Evolutionary conservation across 2,329 filamentous ascomycete genomes (phyloP).

Genomic region (Exophiala dermatitidis): DNA sequence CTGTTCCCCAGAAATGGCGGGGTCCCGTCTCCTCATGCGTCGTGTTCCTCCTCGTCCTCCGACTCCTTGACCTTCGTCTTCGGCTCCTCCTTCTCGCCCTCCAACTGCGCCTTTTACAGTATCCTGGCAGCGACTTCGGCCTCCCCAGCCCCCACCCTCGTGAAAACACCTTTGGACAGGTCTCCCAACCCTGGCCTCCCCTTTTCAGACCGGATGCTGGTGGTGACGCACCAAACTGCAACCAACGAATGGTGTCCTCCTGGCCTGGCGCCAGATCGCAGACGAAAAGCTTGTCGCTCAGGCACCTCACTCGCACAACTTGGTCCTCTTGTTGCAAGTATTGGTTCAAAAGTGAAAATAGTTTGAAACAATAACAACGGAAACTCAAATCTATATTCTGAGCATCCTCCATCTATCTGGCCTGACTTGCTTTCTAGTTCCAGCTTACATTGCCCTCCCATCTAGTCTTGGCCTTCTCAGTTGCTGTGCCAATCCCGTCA

Average conservation of each 20-base stretch:
- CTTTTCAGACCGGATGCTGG: not conserved
- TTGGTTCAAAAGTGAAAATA: not conserved
- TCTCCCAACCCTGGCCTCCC: not conserved
- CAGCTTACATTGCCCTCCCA: too few species aligned
- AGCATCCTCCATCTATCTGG: not conserved
- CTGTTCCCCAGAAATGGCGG: not conserved
- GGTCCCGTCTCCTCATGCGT: not conserved
- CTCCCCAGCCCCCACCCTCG: not conserved
- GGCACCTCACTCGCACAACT: slow-evolving; percentile 2
- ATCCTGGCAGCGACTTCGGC: slow-evolving; percentile 6
- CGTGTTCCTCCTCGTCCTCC: not conserved
- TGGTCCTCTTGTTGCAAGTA: not conserved
- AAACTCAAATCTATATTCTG: not conserved
- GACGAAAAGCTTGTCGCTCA: not conserved
- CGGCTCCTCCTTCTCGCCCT: not conserved
- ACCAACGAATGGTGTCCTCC: not conserved
- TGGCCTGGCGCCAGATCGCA: not conserved
- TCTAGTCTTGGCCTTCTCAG: too few species aligned
- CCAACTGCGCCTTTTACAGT: not conserved
- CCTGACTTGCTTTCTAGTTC: not conserved
- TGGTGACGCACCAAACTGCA: not conserved
- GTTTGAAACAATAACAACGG: not conserved
- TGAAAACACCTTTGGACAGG: not conserved
- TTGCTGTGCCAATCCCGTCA: not conserved
- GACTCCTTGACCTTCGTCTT: not conserved